Evolutionary conservation across 1,284 basidiomycete species (phyloP).

Genomic region (Fistulinella cinereoalba): DNA sequence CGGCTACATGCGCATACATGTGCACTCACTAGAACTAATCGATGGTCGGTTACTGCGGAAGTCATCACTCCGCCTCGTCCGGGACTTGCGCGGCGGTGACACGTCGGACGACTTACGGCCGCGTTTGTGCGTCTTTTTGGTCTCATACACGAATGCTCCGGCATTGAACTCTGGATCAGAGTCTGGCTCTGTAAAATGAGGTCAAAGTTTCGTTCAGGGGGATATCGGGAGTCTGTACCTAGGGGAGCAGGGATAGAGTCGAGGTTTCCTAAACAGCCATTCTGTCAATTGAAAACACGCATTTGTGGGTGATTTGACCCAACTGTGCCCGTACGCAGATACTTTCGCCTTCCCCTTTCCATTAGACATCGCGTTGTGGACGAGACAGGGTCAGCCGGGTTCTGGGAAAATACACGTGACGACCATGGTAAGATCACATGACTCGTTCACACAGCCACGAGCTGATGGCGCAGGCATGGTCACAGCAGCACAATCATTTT

Average conservation of each 20-base stretch:
- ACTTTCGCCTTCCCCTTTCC: conserved; percentile 15
- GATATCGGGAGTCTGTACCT: conserved; percentile 13
- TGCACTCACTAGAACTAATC: conserved; percentile 14
- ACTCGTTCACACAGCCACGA: background rate
- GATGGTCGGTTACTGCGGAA: conserved; percentile 4
- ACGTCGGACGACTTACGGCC: conserved; percentile 11
- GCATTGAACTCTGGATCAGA: conserved; percentile 58
- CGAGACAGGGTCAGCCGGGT: background rate
- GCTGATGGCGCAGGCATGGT: background rate
- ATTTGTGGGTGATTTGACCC: background rate
- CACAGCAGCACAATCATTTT: conserved; percentile 37
- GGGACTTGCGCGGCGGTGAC: conserved; percentile 17
- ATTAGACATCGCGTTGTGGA: conserved; percentile 17
- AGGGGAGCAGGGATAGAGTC: conserved; percentile 31
- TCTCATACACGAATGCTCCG: conserved; percentile 41
- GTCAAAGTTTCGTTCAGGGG: background rate
- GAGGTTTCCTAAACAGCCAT: conserved; percentile 15
- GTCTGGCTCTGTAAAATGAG: conserved; percentile 35
- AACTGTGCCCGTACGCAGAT: conserved; percentile 23
- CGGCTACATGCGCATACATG: background rate
- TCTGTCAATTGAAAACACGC: conserved; percentile 2
- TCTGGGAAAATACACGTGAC: conserved; percentile 15
- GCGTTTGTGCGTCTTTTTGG: conserved; percentile 33
- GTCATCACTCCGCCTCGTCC: conserved; percentile 8
- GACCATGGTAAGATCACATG: too few relatives aligned